Evolutionary conservation across 345 rosid genomes (phyloP).

Genomic region (Sisymbrium irio): DNA sequence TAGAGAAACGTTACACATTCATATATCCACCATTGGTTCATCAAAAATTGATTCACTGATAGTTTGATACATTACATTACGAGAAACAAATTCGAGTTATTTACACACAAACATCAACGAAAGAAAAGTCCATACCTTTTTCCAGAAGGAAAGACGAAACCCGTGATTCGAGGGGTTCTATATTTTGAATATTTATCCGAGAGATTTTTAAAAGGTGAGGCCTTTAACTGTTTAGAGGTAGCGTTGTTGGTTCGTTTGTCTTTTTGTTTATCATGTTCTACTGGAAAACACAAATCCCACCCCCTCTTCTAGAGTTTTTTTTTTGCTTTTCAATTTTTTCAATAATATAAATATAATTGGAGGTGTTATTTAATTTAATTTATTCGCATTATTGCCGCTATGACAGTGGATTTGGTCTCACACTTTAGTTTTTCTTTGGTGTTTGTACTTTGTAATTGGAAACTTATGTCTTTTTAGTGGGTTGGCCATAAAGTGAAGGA

Average conservation of each 20-base stretch:
- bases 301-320: not conserved
- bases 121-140: conserved; percentile 12
- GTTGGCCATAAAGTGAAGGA: not conserved
- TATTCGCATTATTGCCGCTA: conserved; percentile 3
- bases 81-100: not conserved
- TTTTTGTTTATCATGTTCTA: conserved; percentile 4
- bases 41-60: not conserved
- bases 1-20: conserved; percentile 14
- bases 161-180: conserved; percentile 19
- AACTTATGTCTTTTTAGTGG: not conserved
- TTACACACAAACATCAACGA: not conserved
- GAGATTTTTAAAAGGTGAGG: conserved; percentile 17
- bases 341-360: not conserved
- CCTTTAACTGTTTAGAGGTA: conserved; percentile 14
- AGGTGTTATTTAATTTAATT: not conserved
- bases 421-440: not conserved
- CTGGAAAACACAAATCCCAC: conserved; percentile 1
- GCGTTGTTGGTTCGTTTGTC: conserved; percentile 1
- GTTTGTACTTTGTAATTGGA: not conserved
- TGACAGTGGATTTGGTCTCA: not conserved
- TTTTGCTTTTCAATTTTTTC: too few species aligned
- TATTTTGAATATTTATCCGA: not conserved
- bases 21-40: not conserved
- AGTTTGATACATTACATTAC: not conserved
- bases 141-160: conserved; percentile 9